Conservation (phyloP, 352 stramenopile genomes). For the Thraustotheca clavata region DNA sequence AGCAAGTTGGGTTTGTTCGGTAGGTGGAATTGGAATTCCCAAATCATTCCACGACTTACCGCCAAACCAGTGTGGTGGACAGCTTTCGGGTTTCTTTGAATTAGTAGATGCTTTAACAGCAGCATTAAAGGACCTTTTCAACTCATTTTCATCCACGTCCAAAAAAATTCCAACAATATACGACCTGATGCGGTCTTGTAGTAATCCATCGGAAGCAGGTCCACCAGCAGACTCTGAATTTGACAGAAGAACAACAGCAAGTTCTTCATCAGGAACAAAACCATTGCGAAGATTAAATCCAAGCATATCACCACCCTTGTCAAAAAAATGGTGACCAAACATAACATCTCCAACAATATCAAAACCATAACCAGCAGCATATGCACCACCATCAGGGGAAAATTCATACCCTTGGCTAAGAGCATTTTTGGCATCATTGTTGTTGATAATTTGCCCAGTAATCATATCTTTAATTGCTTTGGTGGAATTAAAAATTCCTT, state of each 20-base stretch:
- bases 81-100: constrained; percentile 30
- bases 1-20: constrained; percentile 29
- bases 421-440: background rate
- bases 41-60: constrained; percentile 29
- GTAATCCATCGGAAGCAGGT: background rate
- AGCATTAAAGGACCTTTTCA: constrained; percentile 36
- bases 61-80: constrained; percentile 32
- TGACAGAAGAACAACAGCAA: constrained; percentile 50
- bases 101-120: constrained; percentile 31
- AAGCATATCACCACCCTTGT: constrained; percentile 52
- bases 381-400: constrained; percentile 34
- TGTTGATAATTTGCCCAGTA: constrained; percentile 32
- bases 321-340: constrained; percentile 52
- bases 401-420: constrained; percentile 36
- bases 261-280: constrained; percentile 34
- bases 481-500: constrained; percentile 29
- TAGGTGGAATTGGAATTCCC: constrained; percentile 22
- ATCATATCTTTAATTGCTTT: constrained; percentile 42
- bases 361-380: constrained; percentile 47
- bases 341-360: constrained; percentile 43
- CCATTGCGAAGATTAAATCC: constrained; percentile 50
- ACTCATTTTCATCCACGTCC: constrained; percentile 42
- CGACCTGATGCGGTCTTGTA: constrained; percentile 54
- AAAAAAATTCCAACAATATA: constrained; percentile 64
- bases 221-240: constrained; percentile 27